These are phyloP conservation scores for Thielaviopsis populi DNA, from an alignment of 2,329 filamentous ascomycete species.

Conservation along the genomic window DNA sequence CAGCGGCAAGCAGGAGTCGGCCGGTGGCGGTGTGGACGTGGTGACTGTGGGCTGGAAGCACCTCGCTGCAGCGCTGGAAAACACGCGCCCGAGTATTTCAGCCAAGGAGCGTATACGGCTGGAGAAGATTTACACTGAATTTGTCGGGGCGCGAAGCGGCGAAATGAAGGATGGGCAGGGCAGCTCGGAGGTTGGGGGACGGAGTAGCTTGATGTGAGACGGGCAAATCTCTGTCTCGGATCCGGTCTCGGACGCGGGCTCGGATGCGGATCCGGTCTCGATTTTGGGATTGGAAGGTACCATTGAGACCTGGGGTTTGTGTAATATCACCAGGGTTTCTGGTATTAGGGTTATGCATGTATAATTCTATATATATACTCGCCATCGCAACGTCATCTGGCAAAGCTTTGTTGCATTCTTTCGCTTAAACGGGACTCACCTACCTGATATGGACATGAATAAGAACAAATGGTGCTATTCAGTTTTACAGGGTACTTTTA, in stretches of 20 bases:
- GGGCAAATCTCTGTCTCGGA: neutral
- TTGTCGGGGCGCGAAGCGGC: slow-evolving; percentile 80
- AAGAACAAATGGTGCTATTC: no score
- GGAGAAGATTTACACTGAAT: slow-evolving; percentile 75
- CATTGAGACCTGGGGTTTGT: neutral
- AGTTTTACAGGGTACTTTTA: no score
- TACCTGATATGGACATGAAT: no score
- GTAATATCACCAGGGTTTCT: neutral
- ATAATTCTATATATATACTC: no score
- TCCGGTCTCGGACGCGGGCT: neutral
- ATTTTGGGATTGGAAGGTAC: neutral
- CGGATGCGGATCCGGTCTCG: neutral
- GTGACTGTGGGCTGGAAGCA: slow-evolving; percentile 78
- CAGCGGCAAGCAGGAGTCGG: neutral
- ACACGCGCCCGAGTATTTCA: slow-evolving; percentile 71
- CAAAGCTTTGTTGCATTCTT: no score
- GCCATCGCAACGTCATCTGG: no score
- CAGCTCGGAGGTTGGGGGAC: slow-evolving; percentile 77
- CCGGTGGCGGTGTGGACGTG: slow-evolving; percentile 30
- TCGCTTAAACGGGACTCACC: no score
- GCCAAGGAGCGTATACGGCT: slow-evolving; percentile 59
- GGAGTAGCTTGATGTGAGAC: slow-evolving; percentile 76
- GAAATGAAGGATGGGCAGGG: slow-evolving; percentile 92
- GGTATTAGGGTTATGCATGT: neutral
- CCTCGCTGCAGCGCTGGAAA: slow-evolving; percentile 59